Percentiles rank a stretch among this genome's conserved stretches.
These are phyloP conservation scores for Planoprotostelium fungivorum DNA, from an alignment of 78 protist genomes.

Conservation along the genomic window DNA sequence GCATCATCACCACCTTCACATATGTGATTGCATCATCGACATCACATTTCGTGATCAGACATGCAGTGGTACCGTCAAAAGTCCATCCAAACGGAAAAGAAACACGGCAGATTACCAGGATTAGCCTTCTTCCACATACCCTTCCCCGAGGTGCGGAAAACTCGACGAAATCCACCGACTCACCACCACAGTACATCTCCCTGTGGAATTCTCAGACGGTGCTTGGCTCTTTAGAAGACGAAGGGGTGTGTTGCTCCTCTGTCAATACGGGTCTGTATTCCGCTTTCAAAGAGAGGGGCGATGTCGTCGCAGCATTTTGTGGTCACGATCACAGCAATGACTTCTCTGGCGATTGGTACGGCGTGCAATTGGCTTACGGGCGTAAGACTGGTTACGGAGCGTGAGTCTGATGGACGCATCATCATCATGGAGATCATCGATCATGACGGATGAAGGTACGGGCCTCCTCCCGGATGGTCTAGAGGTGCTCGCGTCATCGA, in stretches of 20 bases:
- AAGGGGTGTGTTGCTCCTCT: conserved; percentile 60
- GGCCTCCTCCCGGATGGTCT: conserved; percentile 54
- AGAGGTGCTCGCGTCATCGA: conserved; percentile 43
- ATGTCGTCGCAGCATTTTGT: conserved; percentile 27
- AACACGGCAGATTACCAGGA: conserved; percentile 21
- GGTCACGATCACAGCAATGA: conserved; percentile 68
- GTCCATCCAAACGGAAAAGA: conserved; percentile 8
- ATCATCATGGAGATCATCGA: neutral
- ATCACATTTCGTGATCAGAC: neutral
- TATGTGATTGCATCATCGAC: no score
- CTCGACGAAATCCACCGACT: neutral
- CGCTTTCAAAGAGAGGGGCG: conserved; percentile 54
- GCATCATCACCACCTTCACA: no score
- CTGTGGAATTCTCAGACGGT: conserved; percentile 42
- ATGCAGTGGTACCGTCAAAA: conserved; percentile 37
- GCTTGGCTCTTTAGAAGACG: conserved; percentile 23
- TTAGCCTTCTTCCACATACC: conserved; percentile 61
- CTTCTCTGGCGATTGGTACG: conserved; percentile 39
- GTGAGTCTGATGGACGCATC: neutral
- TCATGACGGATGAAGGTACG: conserved; percentile 22
- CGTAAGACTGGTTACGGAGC: conserved; percentile 32
- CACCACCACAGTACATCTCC: conserved; percentile 19
- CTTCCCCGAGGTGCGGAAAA: conserved; percentile 7
- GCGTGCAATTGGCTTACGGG: conserved; percentile 55
- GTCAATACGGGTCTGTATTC: conserved; percentile 59